Percentiles rank a stretch among this genome's conserved stretches.
Conservation (phyloP, 345 rosid species). For the Brassica napus region Da-Ae NC_063435.1:1479001-1479500, state of each 20-base stretch:
- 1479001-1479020: constrained; percentile 87
- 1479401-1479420: constrained; percentile 61
- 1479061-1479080: constrained; percentile 87
- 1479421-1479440: constrained; percentile 58
- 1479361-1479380: constrained; percentile 60
- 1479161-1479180: constrained; percentile 68
- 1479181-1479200: constrained; percentile 79
- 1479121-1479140: constrained; percentile 58
- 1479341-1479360: constrained; percentile 56
- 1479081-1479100: constrained; percentile 75
- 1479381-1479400: constrained; percentile 56
- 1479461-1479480: constrained; percentile 55
- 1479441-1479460: constrained; percentile 56
- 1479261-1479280: constrained; percentile 56
- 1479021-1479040: constrained; percentile 73
- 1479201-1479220: constrained; percentile 78
- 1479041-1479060: constrained; percentile 85
- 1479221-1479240: constrained; percentile 35
- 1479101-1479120: constrained; percentile 69
- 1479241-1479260: constrained; percentile 51
- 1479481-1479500: constrained; percentile 61
- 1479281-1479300: constrained; percentile 60
- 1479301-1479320: constrained; percentile 55
- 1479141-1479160: constrained; percentile 44
- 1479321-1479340: constrained; percentile 67